Evolutionary conservation across 2,329 filamentous ascomycete genomes (phyloP).

Genomic region (Zasmidium angulare): DNA sequence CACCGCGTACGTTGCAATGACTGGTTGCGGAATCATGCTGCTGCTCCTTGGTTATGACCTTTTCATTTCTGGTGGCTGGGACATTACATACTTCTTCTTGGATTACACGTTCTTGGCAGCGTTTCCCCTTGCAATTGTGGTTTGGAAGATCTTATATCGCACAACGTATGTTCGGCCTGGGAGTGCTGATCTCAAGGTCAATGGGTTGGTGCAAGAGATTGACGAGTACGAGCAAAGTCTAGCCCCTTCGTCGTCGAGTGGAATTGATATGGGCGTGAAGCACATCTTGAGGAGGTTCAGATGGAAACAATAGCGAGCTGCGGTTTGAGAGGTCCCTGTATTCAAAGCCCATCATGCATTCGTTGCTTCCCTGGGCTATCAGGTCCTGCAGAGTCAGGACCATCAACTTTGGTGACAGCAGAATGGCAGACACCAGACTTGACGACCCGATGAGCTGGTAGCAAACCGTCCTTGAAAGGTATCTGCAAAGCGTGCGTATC

Average conservation of each 20-base stretch:
- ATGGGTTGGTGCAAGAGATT: conserved; percentile 14
- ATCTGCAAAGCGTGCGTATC: conserved; percentile 30
- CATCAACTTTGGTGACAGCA: not conserved
- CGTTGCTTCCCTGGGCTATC: too few species aligned
- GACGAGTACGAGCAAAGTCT: conserved; percentile 11
- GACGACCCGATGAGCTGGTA: conserved; percentile 3
- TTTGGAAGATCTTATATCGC: conserved; percentile 9
- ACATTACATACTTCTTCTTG: conserved; percentile 41
- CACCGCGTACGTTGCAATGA: conserved; percentile 39
- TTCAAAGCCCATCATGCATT: too few species aligned
- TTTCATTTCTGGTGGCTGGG: conserved; percentile 34
- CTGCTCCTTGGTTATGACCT: conserved; percentile 53
- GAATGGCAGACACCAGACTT: conserved; percentile 1
- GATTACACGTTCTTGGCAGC: conserved; percentile 43
- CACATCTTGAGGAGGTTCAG: too few species aligned
- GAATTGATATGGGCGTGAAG: not conserved
- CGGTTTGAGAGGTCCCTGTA: too few species aligned
- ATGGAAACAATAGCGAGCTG: too few species aligned
- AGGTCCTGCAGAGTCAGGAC: not conserved
- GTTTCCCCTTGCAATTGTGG: conserved; percentile 6
- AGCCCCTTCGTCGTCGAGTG: not conserved
- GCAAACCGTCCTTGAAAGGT: conserved; percentile 27
- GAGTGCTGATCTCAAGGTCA: conserved; percentile 13
- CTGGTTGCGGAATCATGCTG: conserved; percentile 31
- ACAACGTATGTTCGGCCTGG: conserved; percentile 13